Evolutionary conservation across 768 basidiomycete species (phyloP).

Genomic region (Lentinula sp.): DNA sequence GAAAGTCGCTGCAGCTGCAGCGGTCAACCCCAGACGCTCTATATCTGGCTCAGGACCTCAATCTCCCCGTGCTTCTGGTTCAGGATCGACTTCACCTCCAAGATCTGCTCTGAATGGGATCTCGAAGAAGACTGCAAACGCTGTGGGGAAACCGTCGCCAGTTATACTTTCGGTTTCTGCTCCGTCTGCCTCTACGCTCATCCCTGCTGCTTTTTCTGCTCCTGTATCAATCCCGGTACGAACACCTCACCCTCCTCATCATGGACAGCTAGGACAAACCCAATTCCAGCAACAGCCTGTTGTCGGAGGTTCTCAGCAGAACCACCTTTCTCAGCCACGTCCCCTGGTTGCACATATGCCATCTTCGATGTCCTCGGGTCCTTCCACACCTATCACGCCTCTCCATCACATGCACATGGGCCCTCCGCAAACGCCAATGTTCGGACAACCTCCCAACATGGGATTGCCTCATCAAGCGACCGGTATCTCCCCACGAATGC

Average conservation of each 20-base stretch:
- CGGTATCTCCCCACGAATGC: constrained; percentile 47
- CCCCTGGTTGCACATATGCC: constrained; percentile 4
- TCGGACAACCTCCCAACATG: constrained; percentile 32
- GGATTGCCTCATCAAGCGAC: constrained; percentile 30
- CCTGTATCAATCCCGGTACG: constrained; percentile 5
- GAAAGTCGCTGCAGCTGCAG: background rate
- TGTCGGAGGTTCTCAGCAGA: constrained; percentile 17
- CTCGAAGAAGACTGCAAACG: constrained; percentile 57
- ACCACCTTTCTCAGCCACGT: constrained; percentile 22
- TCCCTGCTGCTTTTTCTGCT: constrained; percentile 10
- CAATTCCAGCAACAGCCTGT: constrained; percentile 15
- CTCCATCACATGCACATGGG: constrained; percentile 34
- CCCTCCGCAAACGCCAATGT: constrained; percentile 45
- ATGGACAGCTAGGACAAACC: background rate
- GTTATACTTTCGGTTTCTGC: background rate
- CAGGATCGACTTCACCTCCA: background rate
- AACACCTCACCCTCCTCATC: background rate
- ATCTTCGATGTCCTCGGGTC: background rate
- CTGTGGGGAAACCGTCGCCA: constrained; percentile 24
- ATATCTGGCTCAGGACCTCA: background rate
- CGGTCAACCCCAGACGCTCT: background rate
- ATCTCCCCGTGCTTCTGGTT: background rate
- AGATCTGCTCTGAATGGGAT: constrained; percentile 29
- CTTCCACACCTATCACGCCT: constrained; percentile 19
- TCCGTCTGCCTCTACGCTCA: background rate